phyloP scores from a whole-genome alignment of 2,329 filamentous ascomycete species.

The Sclerotinia nivalis region DNA sequence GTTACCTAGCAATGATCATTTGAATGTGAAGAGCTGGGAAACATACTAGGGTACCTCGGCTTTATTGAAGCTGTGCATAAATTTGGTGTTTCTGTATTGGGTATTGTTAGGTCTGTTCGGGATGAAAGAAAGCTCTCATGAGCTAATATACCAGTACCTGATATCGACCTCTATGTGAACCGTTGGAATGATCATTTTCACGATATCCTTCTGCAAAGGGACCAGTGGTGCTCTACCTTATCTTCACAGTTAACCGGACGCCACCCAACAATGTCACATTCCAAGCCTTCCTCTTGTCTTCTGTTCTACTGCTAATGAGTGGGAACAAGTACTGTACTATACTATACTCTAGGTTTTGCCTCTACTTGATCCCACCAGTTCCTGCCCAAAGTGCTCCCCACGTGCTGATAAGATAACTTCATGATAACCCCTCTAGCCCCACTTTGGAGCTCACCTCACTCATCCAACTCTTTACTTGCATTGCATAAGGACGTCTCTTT shows the following conservation, averaged over 20 bases:
- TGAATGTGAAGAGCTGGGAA: background rate
- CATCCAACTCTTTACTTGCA: background rate
- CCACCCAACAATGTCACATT: background rate
- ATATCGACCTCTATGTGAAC: background rate
- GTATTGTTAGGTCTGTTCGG: background rate
- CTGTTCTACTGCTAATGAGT: background rate
- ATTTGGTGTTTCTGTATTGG: background rate
- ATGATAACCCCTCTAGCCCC: slow-evolving; percentile 1
- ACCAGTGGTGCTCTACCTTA: background rate
- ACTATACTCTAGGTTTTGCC: background rate
- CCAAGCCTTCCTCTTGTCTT: background rate
- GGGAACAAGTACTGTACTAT: background rate
- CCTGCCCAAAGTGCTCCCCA: slow-evolving; percentile 7
- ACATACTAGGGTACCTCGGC: background rate
- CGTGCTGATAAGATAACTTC: slow-evolving; percentile 26
- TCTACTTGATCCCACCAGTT: background rate
- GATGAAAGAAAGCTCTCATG: background rate
- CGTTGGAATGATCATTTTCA: background rate
- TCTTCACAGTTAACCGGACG: background rate
- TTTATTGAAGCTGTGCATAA: background rate
- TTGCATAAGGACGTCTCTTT: background rate
- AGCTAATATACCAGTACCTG: background rate
- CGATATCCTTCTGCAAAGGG: background rate
- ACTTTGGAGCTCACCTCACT: slow-evolving; percentile 11
- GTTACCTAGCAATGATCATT: background rate